Evolutionary conservation across 2,329 filamentous ascomycete genomes (phyloP).

Genomic region (Thielaviopsis ethacetica): DNA sequence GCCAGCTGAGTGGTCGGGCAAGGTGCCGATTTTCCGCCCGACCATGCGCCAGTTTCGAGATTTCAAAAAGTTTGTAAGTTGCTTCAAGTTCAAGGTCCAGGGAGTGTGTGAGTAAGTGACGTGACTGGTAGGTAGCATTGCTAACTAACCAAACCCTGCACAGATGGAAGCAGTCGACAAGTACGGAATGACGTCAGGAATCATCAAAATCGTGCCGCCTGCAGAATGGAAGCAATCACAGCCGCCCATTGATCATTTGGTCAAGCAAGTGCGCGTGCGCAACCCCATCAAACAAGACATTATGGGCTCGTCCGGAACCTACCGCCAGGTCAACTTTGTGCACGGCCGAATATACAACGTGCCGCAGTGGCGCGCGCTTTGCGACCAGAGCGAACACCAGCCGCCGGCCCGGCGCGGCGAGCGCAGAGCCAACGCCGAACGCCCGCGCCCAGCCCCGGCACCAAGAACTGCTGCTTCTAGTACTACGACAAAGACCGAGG

Average conservation of each 20-base stretch:
- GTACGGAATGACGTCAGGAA: constrained; percentile 95
- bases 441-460: constrained; percentile 13
- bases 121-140: background rate
- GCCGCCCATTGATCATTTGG: constrained; percentile 61
- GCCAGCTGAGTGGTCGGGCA: constrained; percentile 81
- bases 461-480: background rate
- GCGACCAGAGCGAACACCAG: constrained; percentile 89
- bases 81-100: no score
- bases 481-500: constrained; percentile 13
- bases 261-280: constrained; percentile 85
- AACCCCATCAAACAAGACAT: constrained; percentile 98
- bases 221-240: constrained; percentile 79
- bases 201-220: constrained; percentile 89
- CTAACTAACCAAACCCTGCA: background rate
- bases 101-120: no score
- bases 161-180: constrained; percentile 70
- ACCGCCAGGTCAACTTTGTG: constrained; percentile 92
- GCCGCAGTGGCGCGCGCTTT: constrained; percentile 86
- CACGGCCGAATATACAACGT: constrained; percentile 93
- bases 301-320: constrained; percentile 85
- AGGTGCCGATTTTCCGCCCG: constrained; percentile 86
- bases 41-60: constrained; percentile 90
- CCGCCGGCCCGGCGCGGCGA: constrained; percentile 83
- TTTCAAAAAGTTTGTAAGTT: constrained; percentile 73
- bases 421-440: constrained; percentile 46